phyloP scores from a whole-genome alignment of 228 moss, liverwort and hornwort genomes.

The Sphagnum magellanicum region DNA sequence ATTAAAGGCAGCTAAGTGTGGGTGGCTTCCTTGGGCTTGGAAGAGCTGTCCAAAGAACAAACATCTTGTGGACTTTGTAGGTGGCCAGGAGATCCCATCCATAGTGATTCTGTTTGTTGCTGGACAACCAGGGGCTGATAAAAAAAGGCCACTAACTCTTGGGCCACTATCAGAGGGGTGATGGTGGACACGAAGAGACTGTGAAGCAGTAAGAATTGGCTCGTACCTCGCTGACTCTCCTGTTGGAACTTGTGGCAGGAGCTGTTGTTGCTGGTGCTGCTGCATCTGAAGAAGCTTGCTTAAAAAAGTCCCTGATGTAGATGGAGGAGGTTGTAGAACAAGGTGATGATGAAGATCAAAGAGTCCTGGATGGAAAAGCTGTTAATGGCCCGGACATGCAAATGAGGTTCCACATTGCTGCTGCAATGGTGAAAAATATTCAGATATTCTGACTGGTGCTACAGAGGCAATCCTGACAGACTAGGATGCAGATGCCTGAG shows the following conservation, averaged over 20 bases:
- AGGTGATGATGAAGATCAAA: conserved; percentile 70
- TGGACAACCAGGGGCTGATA: conserved; percentile 72
- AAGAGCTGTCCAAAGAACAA: conserved; percentile 71
- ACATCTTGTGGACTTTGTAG: conserved; percentile 20
- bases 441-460: no score
- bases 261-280: conserved; percentile 90
- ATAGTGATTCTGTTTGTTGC: conserved; percentile 62
- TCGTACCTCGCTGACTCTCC: conserved; percentile 80
- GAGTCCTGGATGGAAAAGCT: conserved; percentile 21
- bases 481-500: conserved; percentile 24
- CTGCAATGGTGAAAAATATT: no score
- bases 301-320: conserved; percentile 56
- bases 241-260: conserved; percentile 78
- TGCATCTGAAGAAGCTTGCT: conserved; percentile 89
- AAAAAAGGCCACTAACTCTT: conserved; percentile 22
- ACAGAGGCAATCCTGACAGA: no score
- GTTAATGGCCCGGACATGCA: no score
- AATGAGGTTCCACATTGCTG: no score
- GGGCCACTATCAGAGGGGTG: conserved; percentile 39
- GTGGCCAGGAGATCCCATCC: conserved; percentile 39
- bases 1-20: conserved; percentile 45
- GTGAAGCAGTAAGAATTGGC: conserved; percentile 49
- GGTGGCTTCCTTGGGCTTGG: conserved; percentile 58
- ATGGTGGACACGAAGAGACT: conserved; percentile 74
- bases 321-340: conserved; percentile 65